These are phyloP conservation scores for Diutina sp. DNA, from an alignment of 1,139 yeast species.

Conservation along the genomic window DNA sequence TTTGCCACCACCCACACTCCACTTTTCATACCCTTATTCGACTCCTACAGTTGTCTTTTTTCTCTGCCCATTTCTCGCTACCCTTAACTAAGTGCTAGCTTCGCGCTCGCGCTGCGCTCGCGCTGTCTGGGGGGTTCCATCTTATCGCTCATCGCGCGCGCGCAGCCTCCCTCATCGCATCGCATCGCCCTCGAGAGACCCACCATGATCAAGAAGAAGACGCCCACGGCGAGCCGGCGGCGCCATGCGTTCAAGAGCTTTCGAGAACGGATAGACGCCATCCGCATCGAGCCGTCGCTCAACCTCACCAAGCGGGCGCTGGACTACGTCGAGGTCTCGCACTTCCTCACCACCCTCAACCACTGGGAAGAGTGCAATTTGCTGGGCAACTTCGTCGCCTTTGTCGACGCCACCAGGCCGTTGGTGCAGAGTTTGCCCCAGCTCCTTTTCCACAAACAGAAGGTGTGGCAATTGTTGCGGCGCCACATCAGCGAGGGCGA, in stretches of 20 bases:
- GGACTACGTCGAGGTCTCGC: constrained; percentile 64
- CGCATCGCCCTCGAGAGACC: not conserved
- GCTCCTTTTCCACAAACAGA: constrained; percentile 55
- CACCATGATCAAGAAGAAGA: not conserved
- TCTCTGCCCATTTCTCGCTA: too few relatives aligned
- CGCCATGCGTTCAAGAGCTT: constrained; percentile 63
- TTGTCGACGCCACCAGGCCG: constrained; percentile 42
- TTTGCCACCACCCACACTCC: too few relatives aligned
- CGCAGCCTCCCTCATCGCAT: not conserved
- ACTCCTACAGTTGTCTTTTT: too few relatives aligned
- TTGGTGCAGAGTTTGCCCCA: constrained; percentile 67
- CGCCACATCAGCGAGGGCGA: constrained; percentile 44
- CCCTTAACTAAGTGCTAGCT: too few relatives aligned
- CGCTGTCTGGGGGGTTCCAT: not conserved
- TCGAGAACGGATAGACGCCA: constrained; percentile 69
- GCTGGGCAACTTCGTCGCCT: constrained; percentile 58
- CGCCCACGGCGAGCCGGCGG: constrained; percentile 3
- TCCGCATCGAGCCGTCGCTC: constrained; percentile 75
- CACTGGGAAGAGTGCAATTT: constrained; percentile 86
- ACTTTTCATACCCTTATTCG: too few relatives aligned
- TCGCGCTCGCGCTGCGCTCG: too few relatives aligned
- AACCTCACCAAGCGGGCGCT: constrained; percentile 51
- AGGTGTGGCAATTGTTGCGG: constrained; percentile 44
- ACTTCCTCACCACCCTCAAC: constrained; percentile 63
- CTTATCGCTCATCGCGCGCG: not conserved